Evolutionary conservation across 352 stramenopile species (phyloP), one percentile per base, ranked within the genome.

Genomic region (Saprolegnia parasitica): DNA sequence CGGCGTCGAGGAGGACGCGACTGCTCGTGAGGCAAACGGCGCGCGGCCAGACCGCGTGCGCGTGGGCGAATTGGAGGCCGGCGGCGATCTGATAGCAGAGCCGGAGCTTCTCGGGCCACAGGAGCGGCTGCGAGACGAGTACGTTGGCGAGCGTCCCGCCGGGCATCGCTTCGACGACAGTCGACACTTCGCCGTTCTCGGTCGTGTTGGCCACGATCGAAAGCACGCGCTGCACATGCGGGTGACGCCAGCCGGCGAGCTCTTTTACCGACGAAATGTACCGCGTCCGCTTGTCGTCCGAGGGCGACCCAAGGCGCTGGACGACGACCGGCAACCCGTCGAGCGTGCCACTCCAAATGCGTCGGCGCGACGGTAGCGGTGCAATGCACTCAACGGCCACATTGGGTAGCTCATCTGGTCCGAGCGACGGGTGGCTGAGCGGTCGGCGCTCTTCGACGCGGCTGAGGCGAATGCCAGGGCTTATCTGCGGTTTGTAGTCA

Each of bases 101-200:
- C 35, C 52, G 52, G 13, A 60, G n/a, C 52, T 60, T 60, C 35
- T 60, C 52, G 24, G 52, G 52, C 52, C 52, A 60, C 24, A 24
- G 52, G 24, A 26, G 35, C 24, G 13, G 13, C 3, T 60, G 47
- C n/a, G 47, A 29, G n/a, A 29, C 2, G 5, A 60, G 52, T 9
- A 24, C 52, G 13, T 16, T 26, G 13, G 52, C 52, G 24, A 60
- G 35, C 1, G 52, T 60, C 3, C 52, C 35, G 35, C 52, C 52
- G 35, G 52, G n/a, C 52, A 60, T 60, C 11, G 24, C 52, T 24
- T 60, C 52, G 35, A 60, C 52, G 9, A 60, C 3, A 2, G 35
- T 40, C 24, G 24, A 40, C 24, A 60, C 35, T 24, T 60, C 52
- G 13, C 42, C 42, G 42, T n/a, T n/a, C 11, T 24, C 13, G 11